Conservation (phyloP, 1,284 basidiomycete species). For the Cystobasidium sp. region DNA sequence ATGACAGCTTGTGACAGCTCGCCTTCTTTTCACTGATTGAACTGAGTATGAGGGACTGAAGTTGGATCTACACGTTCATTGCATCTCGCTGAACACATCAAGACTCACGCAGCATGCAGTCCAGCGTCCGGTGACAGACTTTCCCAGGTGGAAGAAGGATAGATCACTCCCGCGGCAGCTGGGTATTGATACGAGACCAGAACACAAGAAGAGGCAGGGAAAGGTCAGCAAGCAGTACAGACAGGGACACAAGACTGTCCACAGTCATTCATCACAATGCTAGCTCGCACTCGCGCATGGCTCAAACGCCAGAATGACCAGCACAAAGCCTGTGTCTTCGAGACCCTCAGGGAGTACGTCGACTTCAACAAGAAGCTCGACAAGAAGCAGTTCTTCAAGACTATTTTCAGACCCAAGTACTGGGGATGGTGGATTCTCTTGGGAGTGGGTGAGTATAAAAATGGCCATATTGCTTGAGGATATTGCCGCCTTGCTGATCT, state of each 20-base stretch:
- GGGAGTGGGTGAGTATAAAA: slow-evolving; percentile 8
- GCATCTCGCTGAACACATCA: no score
- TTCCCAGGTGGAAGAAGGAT: no score
- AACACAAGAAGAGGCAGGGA: no score
- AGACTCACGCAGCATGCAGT: no score
- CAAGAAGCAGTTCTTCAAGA: slow-evolving; percentile 39
- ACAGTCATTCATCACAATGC: slow-evolving; percentile 3
- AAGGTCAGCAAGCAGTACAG: no score
- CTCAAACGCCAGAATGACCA: slow-evolving; percentile 46
- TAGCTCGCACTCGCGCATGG: slow-evolving; percentile 46
- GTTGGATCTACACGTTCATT: no score
- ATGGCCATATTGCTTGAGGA: neutral
- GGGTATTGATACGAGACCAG: no score
- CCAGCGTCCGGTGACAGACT: no score
- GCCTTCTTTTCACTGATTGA: no score
- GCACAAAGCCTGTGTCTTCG: slow-evolving; percentile 39
- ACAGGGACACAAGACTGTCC: slow-evolving; percentile 9
- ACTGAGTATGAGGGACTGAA: no score
- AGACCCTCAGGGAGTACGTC: slow-evolving; percentile 23
- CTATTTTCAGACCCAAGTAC: slow-evolving; percentile 14
- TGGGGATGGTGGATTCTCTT: slow-evolving; percentile 34
- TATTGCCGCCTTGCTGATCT: neutral
- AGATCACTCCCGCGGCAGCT: no score
- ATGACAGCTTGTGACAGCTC: no score
- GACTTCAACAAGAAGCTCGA: slow-evolving; percentile 26